Evolutionary conservation across 1,284 basidiomycete species (phyloP).

Genomic region (Moniliophthora roreri): DNA sequence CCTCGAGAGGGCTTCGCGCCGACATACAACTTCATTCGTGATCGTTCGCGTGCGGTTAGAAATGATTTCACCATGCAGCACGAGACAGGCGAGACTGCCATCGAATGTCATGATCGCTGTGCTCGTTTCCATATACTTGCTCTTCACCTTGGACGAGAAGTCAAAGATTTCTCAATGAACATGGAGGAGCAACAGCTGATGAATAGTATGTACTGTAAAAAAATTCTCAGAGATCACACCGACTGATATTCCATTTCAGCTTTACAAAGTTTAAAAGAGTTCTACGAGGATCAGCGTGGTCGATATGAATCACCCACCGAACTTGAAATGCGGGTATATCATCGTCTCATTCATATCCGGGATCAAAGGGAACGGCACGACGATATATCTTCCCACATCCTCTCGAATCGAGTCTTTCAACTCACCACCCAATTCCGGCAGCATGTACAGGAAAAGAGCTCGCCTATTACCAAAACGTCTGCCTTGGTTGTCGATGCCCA

Average conservation of each 20-base stretch:
- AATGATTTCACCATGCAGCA: constrained; percentile 97
- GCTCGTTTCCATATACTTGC: constrained; percentile 92
- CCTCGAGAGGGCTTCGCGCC: constrained; percentile 65
- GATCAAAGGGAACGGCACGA: constrained; percentile 82
- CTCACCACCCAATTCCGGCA: constrained; percentile 80
- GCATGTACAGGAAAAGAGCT: constrained; percentile 80
- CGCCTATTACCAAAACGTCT: constrained; percentile 69
- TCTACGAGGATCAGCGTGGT: constrained; percentile 84
- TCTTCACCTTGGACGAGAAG: constrained; percentile 72
- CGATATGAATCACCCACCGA: constrained; percentile 76
- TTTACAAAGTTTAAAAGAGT: constrained; percentile 88
- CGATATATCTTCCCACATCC: constrained; percentile 74
- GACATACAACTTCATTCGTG: constrained; percentile 87
- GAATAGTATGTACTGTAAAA: constrained; percentile 63
- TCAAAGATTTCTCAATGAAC: constrained; percentile 61
- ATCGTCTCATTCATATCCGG: constrained; percentile 88
- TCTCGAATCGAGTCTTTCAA: constrained; percentile 75
- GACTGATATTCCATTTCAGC: constrained; percentile 44
- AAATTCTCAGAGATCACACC: constrained; percentile 2
- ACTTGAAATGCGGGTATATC: constrained; percentile 95
- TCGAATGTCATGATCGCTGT: constrained; percentile 92
- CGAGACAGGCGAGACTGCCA: constrained; percentile 74
- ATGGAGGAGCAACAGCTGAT: constrained; percentile 89
- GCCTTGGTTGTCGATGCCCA: constrained; percentile 57
- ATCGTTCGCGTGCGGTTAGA: constrained; percentile 87